Evolutionary conservation across 768 basidiomycete genomes (phyloP).

Genomic region (Phanerodontia chrysosporium): DNA sequence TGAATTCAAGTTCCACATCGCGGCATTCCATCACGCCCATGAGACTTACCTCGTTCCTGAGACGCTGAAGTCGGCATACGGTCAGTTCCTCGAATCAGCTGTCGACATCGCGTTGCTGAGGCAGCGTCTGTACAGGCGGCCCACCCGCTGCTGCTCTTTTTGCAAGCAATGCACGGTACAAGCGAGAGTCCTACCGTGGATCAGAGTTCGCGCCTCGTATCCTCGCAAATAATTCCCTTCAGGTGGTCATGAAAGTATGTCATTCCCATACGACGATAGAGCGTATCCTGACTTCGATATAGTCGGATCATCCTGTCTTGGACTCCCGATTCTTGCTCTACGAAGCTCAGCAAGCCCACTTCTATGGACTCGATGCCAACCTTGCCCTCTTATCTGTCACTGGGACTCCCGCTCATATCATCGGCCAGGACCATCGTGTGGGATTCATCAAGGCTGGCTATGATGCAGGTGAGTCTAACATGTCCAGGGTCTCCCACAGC

Average conservation of each 20-base stretch:
- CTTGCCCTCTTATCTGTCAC: conserved; percentile 70
- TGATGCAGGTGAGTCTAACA: conserved; percentile 54
- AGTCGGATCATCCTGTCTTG: conserved; percentile 52
- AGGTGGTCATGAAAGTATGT: conserved; percentile 57
- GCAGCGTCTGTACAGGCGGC: conserved; percentile 29
- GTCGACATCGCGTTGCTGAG: background rate
- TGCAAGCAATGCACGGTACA: conserved; percentile 70
- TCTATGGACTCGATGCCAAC: conserved; percentile 63
- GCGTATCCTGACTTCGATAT: background rate
- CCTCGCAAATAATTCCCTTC: conserved; percentile 50
- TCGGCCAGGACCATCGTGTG: conserved; percentile 74
- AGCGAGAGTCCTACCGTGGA: conserved; percentile 60
- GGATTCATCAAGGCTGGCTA: conserved; percentile 65
- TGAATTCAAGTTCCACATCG: conserved; percentile 83
- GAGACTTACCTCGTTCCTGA: conserved; percentile 89
- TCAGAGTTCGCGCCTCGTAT: conserved; percentile 63
- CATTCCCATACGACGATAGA: background rate
- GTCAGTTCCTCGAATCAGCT: background rate
- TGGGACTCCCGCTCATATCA: conserved; percentile 61
- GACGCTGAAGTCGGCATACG: conserved; percentile 68
- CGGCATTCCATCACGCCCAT: conserved; percentile 84
- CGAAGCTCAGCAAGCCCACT: conserved; percentile 64
- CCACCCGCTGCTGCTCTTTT: conserved; percentile 78
- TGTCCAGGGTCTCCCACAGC: background rate
- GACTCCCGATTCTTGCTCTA: conserved; percentile 54